Evolutionary conservation across 2,329 filamentous ascomycete species (phyloP).

Genomic region (Anthostomella pinea): DNA sequence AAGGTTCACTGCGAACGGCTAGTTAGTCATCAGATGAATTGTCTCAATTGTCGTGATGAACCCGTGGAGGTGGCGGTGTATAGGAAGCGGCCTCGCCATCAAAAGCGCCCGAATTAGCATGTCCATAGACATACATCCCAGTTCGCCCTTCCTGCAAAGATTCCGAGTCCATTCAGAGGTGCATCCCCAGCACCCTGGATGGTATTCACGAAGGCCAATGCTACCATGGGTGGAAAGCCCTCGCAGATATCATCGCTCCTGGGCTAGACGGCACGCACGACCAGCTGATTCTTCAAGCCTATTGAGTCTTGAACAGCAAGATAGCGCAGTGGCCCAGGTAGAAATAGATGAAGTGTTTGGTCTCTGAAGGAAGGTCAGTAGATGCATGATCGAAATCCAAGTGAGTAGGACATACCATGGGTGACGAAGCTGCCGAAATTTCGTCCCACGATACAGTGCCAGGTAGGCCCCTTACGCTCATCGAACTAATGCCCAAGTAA

Average conservation of each 20-base stretch:
- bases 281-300: conserved; percentile 30
- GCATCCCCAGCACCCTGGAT: too few relatives aligned
- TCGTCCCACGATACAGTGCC: conserved; percentile 97
- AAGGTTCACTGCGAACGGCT: too few relatives aligned
- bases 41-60: too few relatives aligned
- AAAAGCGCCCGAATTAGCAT: too few relatives aligned
- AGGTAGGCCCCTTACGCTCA: conserved; percentile 93
- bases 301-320: conserved; percentile 98
- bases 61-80: too few relatives aligned
- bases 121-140: too few relatives aligned
- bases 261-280: too few relatives aligned
- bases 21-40: too few relatives aligned
- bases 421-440: conserved; percentile 99
- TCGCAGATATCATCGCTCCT: conserved; percentile 1
- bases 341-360: conserved; percentile 99
- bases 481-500: conserved; percentile 67
- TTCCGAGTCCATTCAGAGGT: too few relatives aligned
- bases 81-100: too few relatives aligned
- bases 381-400: conserved; percentile 4
- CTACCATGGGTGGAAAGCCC: conserved; percentile 1
- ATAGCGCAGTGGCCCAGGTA: conserved; percentile 99
- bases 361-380: conserved; percentile 59
- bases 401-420: conserved; percentile 63
- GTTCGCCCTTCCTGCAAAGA: too few relatives aligned
- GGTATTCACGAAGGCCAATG: conserved; percentile 2